Evolutionary conservation across 257 asterid genomes (phyloP), one percentile per base, ranked within the genome.

Genomic region (Nicotiana obtusifolia): DNA sequence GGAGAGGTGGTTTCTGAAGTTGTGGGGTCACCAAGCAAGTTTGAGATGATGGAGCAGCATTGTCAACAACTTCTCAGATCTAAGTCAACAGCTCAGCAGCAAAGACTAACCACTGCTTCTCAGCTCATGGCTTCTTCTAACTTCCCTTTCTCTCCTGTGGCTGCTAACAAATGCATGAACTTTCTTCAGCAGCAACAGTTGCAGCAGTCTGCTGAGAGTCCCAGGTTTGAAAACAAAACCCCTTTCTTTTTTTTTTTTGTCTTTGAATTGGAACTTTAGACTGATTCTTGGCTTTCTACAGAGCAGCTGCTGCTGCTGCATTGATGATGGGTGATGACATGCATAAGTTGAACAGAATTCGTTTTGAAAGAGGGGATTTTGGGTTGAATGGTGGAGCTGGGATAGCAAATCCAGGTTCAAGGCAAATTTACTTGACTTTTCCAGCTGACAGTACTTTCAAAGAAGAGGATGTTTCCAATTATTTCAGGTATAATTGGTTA

Each of bases 371-470:
- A 57, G 87, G 84, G 22, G 93, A 91, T 26, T 85, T 90, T 79
- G 91, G 88, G 60, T 35, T 90, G 69, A 90, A 88, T 56, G 83
- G 88, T 41, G 81, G 85, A 59, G 35, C 59, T 33, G 81, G 86
- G 68, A 81, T 81, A 57, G 2, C n/a, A 35, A 89, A 87, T 80
- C 90, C 96, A 3, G 90, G 91, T 15, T 90, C 94, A 2, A 88
- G 94, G 84, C 96, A 91, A 86, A 91, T 91, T 88, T 91, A 91
- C 89, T 82, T 90, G 89, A 91, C 92, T 30, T 91, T 91, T 81
- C 95, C 95, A 22, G 92, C 95, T 76, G 95, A 91, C 16, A 89
- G 94, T 82, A 87, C 96, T 37, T 91, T 89, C 65, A 90, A 88
- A 85, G 96, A 91, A 84, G 96, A 91, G 67, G 94, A 91, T 47